Evolutionary conservation across 2,329 filamentous ascomycete genomes (phyloP), one percentile per base, ranked within the genome.

Genomic region (Penicillium sumatraense): DNA sequence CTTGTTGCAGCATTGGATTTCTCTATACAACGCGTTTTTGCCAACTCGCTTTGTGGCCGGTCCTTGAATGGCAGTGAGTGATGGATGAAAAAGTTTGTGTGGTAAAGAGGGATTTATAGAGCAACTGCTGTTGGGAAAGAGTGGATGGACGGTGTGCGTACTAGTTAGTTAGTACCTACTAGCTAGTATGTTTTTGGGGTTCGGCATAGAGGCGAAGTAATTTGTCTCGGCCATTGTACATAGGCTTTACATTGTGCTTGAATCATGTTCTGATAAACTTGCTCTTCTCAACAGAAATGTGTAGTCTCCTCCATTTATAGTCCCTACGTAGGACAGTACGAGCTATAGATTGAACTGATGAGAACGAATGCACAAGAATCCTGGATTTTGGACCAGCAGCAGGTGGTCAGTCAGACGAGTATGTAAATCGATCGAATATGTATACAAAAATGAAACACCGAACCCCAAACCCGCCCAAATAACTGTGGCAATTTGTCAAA

Each of bases 211-310:
- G 14, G 31, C 23, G 13, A 29, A 40, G 45, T 26, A 21, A 20
- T 31, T 31, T 45, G 26, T 51, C 46, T 51, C 42, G 40, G 60
- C 54, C 50, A 60, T 50, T 65, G 59, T 65, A 65, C 58, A 64
- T 65, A 64, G 53, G 54, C 51, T 44, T 23, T 55, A 53, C 18
- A 46, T 46, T 46, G 42, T 46, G 42, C 42, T 57, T 53, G 38
- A 57, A 55, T 59, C 53, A 53, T 58, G 21, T 46, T 49, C 52
- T 14, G 33, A 26, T 41, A 46, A 18, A 51, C 44, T 53, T 5
- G 23, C 6, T 23, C 40, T n/a, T n/a, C n/a, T n/a, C n/a, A n/a
- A n/a, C n/a, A n/a, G n/a, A n/a, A n/a, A n/a, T n/a, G n/a, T n/a
- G n/a, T n/a, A n/a, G n/a, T n/a, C n/a, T n/a, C n/a, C n/a, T n/a